phyloP scores from a whole-genome alignment of 768 basidiomycete genomes.

The Pulveroboletus ravenelii region DNA sequence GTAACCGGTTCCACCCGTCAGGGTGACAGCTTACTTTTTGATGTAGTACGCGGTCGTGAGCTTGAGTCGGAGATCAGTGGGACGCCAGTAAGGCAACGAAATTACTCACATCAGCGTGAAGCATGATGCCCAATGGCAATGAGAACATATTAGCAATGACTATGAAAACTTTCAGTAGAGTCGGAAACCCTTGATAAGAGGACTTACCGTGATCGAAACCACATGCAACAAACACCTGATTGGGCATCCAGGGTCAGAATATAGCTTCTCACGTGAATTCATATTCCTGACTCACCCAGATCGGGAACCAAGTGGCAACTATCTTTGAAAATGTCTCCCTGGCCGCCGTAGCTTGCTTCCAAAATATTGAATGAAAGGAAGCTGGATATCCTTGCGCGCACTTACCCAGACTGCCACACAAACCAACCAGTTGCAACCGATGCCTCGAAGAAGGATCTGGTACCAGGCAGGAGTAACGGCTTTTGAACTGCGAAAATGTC shows the following conservation, averaged over 20 bases:
- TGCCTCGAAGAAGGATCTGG: slow-evolving; percentile 68
- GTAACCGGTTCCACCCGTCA: not conserved
- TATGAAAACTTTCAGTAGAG: slow-evolving; percentile 18
- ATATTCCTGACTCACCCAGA: slow-evolving; percentile 47
- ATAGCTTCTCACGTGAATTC: not conserved
- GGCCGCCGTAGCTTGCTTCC: slow-evolving; percentile 64
- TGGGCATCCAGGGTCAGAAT: not conserved
- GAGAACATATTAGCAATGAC: slow-evolving; percentile 78
- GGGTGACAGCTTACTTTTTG: slow-evolving; percentile 46
- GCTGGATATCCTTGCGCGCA: not conserved
- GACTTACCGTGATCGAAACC: slow-evolving; percentile 63
- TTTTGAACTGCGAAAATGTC: slow-evolving; percentile 44
- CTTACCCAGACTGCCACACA: slow-evolving; percentile 70
- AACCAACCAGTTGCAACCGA: slow-evolving; percentile 76
- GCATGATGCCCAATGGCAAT: slow-evolving; percentile 65
- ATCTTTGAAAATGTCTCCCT: slow-evolving; percentile 69
- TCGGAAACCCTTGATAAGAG: not conserved
- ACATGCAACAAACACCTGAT: slow-evolving; percentile 64
- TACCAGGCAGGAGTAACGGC: slow-evolving; percentile 64
- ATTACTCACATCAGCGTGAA: slow-evolving; percentile 54
- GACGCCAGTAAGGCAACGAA: not conserved
- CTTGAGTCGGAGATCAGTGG: slow-evolving; percentile 11
- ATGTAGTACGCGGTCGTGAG: slow-evolving; percentile 50
- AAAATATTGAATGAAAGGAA: slow-evolving; percentile 1
- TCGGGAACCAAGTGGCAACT: slow-evolving; percentile 66